Conservation (phyloP, 306 rosid species). For the Nissolia schottii region DNA sequence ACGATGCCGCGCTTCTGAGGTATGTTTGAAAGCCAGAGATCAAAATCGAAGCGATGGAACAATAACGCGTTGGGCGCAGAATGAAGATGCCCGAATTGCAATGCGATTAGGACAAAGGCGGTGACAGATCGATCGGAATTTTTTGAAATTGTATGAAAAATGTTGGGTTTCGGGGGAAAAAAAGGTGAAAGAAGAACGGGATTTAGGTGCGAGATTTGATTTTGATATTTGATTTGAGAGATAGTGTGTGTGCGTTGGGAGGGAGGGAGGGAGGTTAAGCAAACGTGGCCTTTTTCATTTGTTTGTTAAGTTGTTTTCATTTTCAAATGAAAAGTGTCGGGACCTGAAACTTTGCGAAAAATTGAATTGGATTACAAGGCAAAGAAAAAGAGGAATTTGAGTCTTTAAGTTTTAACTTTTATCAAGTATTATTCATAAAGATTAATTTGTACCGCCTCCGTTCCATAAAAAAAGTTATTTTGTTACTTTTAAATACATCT, state of each 20-base stretch:
- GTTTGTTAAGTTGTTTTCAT: constrained; percentile 23
- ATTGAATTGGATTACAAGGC: constrained; percentile 22
- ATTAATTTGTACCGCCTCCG: no score
- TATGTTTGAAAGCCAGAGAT: background rate
- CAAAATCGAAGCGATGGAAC: background rate
- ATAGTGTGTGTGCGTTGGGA: background rate
- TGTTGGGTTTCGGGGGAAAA: background rate
- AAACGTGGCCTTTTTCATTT: background rate
- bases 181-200: background rate
- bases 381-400: constrained; percentile 18
- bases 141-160: background rate
- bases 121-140: constrained; percentile 29
- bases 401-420: constrained; percentile 15
- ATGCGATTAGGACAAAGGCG: background rate
- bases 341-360: constrained; percentile 16
- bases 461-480: no score
- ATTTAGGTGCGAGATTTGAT: constrained; percentile 38
- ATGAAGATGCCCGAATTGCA: constrained; percentile 1
- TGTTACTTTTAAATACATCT: no score
- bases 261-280: background rate
- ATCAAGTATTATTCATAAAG: no score
- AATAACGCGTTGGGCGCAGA: background rate
- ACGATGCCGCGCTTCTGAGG: background rate
- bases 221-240: background rate
- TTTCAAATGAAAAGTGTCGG: constrained; percentile 29